Conservation (phyloP, 179 eudicot genomes). For the Camellia oleifera region DNA sequence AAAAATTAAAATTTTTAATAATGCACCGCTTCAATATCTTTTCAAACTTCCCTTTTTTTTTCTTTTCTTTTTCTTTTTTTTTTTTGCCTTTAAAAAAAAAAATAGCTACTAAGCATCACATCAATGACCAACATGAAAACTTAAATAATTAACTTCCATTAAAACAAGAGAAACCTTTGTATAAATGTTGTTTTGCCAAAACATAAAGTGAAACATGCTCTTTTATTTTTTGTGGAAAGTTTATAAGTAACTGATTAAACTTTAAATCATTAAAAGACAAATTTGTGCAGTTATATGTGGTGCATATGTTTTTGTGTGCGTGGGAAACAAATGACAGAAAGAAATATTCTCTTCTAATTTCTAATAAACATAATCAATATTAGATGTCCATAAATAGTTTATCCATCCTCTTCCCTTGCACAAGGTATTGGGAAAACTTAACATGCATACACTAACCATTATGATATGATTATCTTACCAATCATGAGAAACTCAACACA, state of each 20-base stretch:
- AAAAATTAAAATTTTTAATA: too few relatives aligned
- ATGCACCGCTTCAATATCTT: too few relatives aligned
- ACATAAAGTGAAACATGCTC: background rate
- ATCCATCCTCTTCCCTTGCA: background rate
- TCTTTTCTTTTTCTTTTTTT: too few relatives aligned
- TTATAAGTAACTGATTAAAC: background rate
- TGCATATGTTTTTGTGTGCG: background rate
- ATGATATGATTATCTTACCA: background rate
- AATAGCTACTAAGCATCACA: too few relatives aligned
- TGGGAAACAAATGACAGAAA: background rate
- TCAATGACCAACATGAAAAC: too few relatives aligned
- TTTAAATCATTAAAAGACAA: background rate
- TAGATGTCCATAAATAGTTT: background rate
- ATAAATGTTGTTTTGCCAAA: background rate
- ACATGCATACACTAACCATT: background rate
- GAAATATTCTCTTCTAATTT: background rate
- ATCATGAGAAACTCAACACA: constrained; percentile 1
- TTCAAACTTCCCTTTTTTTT: too few relatives aligned
- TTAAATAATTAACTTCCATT: too few relatives aligned
- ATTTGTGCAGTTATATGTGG: background rate
- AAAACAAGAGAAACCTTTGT: too few relatives aligned
- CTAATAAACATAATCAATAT: background rate
- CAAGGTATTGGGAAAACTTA: background rate
- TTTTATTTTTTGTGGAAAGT: background rate
- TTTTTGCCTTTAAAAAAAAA: too few relatives aligned